Conservation (phyloP, 179 eudicot species). For the Spinacia oleracea region DNA sequence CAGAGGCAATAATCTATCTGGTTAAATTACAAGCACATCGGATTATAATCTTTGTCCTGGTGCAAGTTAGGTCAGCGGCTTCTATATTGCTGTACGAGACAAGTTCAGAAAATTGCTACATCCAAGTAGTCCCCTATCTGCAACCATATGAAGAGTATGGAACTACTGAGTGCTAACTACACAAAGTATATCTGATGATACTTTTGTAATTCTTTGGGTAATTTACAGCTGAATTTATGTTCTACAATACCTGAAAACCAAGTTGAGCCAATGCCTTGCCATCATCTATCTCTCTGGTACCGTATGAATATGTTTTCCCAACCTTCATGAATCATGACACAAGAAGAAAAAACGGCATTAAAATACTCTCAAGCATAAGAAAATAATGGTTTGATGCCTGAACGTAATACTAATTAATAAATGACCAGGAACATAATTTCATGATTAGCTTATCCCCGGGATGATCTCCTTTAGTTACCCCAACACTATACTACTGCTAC, state of each 20-base stretch:
- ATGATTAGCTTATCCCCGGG: not conserved
- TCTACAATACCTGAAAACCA: constrained; percentile 57
- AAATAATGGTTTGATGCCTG: not conserved
- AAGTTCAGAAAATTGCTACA: constrained; percentile 32
- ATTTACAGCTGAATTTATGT: not conserved
- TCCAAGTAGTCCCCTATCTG: constrained; percentile 37
- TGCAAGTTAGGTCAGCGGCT: constrained; percentile 2
- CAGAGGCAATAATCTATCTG: not conserved
- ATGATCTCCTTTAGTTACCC: not conserved
- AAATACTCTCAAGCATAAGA: not conserved
- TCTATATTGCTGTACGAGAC: not conserved
- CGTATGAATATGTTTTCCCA: constrained; percentile 58
- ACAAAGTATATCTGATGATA: not conserved
- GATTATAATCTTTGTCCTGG: too few species aligned
- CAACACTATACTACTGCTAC: not conserved
- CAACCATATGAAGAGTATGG: not conserved
- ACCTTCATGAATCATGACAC: constrained; percentile 45
- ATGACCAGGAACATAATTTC: not conserved
- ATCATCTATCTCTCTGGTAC: constrained; percentile 56
- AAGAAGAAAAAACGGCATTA: constrained; percentile 1
- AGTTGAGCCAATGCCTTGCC: constrained; percentile 60
- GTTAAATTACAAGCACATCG: not conserved
- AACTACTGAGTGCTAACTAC: not conserved
- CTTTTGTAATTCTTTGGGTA: not conserved
- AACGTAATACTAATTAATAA: not conserved